phyloP scores from a whole-genome alignment of 495 filamentous ascomycete genomes.

The Neurospora sp. region DNA sequence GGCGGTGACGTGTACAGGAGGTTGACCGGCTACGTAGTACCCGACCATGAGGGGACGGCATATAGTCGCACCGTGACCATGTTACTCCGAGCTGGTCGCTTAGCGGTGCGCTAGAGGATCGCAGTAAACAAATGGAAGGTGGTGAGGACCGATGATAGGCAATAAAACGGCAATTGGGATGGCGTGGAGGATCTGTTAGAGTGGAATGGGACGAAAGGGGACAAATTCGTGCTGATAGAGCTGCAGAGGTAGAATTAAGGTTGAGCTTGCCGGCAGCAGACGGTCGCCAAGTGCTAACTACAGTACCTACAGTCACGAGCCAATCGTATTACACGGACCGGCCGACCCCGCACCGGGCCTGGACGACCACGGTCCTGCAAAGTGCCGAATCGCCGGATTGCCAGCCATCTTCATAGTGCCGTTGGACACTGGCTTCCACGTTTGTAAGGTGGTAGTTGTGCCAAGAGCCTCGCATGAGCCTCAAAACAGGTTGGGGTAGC shows the following conservation, averaged over 20 bases:
- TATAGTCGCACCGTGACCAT: not conserved
- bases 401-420: not conserved
- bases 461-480: not conserved
- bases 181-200: not conserved
- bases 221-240: not conserved
- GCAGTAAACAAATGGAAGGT: not conserved
- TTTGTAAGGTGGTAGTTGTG: not conserved
- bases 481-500: not conserved
- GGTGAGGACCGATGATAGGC: not conserved
- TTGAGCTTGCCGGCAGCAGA: not conserved
- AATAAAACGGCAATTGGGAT: not conserved
- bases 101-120: not conserved
- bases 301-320: not conserved
- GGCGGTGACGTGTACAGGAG: not conserved
- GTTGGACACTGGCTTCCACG: not conserved
- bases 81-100: not conserved
- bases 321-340: not conserved
- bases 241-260: not conserved
- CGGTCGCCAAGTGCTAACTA: not conserved
- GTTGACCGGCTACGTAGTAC: not conserved
- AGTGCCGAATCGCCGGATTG: not conserved
- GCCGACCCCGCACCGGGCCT: not conserved
- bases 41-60: not conserved
- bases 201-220: not conserved
- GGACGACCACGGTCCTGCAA: not conserved